phyloP scores from a whole-genome alignment of 345 rosid genomes.

The Arabis alpina region DNA sequence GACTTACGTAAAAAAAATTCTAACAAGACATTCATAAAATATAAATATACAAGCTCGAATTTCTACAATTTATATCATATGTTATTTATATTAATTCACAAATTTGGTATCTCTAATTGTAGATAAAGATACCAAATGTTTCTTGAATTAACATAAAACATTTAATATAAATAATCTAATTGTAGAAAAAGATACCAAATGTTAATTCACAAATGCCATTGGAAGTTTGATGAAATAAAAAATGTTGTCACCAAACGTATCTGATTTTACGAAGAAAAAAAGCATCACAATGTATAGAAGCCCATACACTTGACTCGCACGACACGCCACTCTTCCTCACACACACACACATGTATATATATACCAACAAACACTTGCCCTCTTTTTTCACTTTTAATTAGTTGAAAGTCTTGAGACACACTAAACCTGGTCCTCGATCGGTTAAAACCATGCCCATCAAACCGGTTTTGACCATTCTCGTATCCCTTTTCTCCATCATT shows the following conservation, averaged over 20 bases:
- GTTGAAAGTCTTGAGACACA: conserved; percentile 4
- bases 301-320: conserved; percentile 36
- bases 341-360: conserved; percentile 16
- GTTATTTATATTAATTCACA: no score
- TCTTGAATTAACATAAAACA: no score
- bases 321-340: conserved; percentile 35
- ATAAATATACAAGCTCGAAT: no score
- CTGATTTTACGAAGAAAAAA: background rate
- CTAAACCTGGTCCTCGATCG: background rate
- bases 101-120: no score
- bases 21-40: background rate
- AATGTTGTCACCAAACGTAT: conserved; percentile 20
- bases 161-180: no score
- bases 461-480: conserved; percentile 16
- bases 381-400: conserved; percentile 1
- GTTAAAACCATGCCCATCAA: conserved; percentile 35
- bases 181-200: background rate
- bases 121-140: no score
- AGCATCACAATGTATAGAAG: conserved; percentile 5
- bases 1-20: background rate
- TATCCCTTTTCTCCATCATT: conserved; percentile 18
- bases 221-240: conserved; percentile 13
- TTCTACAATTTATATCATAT: no score
- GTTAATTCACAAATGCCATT: conserved; percentile 1
- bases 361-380: conserved; percentile 24